These are phyloP conservation scores for Stenocarpella maydis DNA, from an alignment of 2,329 filamentous ascomycete genomes.

Conservation along the genomic window DNA sequence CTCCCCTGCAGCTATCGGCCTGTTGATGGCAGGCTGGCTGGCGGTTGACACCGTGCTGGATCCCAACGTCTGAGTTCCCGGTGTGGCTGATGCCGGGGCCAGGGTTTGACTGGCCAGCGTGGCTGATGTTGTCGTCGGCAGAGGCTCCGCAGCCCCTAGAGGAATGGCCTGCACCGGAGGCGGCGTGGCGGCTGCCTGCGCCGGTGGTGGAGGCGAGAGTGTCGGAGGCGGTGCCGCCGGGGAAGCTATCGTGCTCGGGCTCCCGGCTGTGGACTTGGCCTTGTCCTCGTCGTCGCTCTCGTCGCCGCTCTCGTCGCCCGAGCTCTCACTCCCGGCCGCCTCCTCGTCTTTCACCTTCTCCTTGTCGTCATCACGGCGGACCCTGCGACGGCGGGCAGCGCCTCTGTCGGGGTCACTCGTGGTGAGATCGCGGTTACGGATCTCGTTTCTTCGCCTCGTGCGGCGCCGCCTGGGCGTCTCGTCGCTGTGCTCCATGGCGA, in stretches of 20 bases:
- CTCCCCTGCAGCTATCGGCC: background rate
- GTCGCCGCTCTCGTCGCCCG: too few species aligned
- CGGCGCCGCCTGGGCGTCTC: conserved; percentile 4
- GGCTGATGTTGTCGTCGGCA: background rate
- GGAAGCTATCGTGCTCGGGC: conserved; percentile 12
- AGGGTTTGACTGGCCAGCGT: too few species aligned
- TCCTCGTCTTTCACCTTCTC: background rate
- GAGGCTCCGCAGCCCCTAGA: background rate
- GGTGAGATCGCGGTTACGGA: background rate
- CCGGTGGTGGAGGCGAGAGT: background rate
- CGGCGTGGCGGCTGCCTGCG: background rate
- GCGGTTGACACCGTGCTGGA: too few species aligned
- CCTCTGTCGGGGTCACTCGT: background rate
- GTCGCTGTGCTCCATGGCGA: conserved; percentile 6
- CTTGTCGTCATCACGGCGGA: background rate
- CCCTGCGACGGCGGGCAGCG: conserved; percentile 3
- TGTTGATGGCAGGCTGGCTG: conserved; percentile 7
- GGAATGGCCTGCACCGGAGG: background rate
- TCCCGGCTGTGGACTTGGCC: background rate
- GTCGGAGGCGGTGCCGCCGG: background rate
- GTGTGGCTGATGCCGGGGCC: too few species aligned
- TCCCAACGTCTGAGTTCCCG: too few species aligned
- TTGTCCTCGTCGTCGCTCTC: conserved; percentile 18
- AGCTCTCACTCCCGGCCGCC: background rate
- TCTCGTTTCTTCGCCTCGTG: conserved; percentile 16